Base-by-base conservation (phyloP, 2,329 filamentous ascomycete species). In the Reticulascus tulasneorum region DNA sequence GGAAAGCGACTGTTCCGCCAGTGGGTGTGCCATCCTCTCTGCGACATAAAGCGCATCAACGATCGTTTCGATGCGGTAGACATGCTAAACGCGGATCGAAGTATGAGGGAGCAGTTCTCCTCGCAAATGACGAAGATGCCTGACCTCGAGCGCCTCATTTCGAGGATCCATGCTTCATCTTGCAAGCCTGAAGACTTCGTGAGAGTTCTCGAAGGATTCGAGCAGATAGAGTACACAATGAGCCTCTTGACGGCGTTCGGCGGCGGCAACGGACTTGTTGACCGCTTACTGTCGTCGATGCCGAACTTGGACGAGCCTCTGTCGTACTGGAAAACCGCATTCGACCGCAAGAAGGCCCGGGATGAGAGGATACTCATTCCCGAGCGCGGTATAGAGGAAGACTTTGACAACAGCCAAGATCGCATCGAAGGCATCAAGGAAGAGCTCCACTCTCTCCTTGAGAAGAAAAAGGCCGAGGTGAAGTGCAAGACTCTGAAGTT, bases 161-260 rank as follows among this genome's bases (percentile, higher is more conserved):
- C 93, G 18, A 84, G 93, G 8, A 84, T 98, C 9, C 93, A 98
- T 53, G 93, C 93, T 1, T 86, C 87, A 1, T 80, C 80, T n/a
- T 96, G 90, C 65, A 87, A 82, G 53, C 78, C 89, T 0, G 86
- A 93, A 38, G 93, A 98, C 56, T 98, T 98, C 58, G 80, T 97
- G 29, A 85, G 82, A 30, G 91, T 97, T 1, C 71, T 98, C 0
- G 90, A 97, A 59, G 93, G 93, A 0, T 98, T 96, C 50, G 93
- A 97, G 65, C 91, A 96, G 61, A 97, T 98, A 29, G 89, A 96
- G 45, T 93, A 95, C 58, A 94, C 90, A 1, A 87, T 95, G 74
- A 77, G 79, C 33, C 72, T 97, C 16, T 73, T 97, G 2, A 72
- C 75, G 29, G 74, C 82, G 8, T 85, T 86, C 50, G 79, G 82